Conservation (phyloP, 257 asterid genomes). For the Solanum habrochaites region DNA sequence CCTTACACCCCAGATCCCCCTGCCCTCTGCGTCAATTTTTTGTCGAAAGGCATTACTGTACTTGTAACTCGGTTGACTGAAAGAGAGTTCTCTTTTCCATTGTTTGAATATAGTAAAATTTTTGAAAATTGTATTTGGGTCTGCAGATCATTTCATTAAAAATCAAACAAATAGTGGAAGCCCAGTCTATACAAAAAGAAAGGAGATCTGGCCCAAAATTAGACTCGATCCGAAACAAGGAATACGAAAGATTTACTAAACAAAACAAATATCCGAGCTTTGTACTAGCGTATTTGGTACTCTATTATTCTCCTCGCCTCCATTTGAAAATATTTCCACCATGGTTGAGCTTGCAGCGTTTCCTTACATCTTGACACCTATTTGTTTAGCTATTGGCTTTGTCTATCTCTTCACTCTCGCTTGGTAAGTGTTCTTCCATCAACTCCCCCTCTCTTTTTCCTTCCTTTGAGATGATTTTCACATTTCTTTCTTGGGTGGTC, state of each 20-base stretch:
- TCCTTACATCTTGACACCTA: not conserved
- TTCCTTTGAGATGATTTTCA: not conserved
- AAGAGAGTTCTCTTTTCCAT: not conserved
- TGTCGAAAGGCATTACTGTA: not conserved
- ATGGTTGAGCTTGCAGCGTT: not conserved
- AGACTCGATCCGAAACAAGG: not conserved
- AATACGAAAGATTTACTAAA: not conserved
- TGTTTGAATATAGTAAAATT: not conserved
- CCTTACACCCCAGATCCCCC: not conserved
- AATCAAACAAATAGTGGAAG: not conserved
- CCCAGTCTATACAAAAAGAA: not conserved
- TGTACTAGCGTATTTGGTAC: not conserved
- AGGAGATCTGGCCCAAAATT: not conserved
- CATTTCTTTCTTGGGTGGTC: not conserved
- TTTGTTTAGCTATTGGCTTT: not conserved
- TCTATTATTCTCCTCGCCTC: not conserved
- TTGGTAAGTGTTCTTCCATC: not conserved
- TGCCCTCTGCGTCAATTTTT: not conserved
- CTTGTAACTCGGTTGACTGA: not conserved
- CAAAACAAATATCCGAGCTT: not conserved
- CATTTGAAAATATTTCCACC: not conserved
- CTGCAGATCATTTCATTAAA: too few species aligned
- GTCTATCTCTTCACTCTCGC: not conserved
- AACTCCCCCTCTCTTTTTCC: not conserved
- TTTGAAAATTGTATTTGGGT: not conserved